These are phyloP conservation scores for Marasmius tenuissimus DNA, from an alignment of 1,284 basidiomycete species.

Conservation along the genomic window DNA sequence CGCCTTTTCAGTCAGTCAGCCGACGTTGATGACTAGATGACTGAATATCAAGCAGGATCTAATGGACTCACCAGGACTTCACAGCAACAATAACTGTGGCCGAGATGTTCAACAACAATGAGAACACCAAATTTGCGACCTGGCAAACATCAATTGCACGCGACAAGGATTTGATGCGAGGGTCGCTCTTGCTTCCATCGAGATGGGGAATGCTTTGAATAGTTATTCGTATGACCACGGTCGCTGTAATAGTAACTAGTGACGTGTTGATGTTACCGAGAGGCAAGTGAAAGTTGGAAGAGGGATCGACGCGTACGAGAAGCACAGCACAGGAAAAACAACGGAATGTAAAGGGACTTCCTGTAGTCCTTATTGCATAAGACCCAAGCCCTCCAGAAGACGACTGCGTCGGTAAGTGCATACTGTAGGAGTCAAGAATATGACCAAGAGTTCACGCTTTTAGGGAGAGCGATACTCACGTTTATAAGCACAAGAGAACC, in stretches of 20 bases:
- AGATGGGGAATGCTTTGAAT: slow-evolving; percentile 4
- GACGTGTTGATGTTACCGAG: background rate
- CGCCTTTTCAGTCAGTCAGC: background rate
- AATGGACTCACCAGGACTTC: slow-evolving; percentile 17
- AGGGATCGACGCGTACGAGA: slow-evolving; percentile 7
- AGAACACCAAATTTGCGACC: slow-evolving; percentile 12
- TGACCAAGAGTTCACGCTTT: background rate
- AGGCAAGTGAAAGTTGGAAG: background rate
- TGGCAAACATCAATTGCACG: slow-evolving; percentile 16
- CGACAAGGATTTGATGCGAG: background rate
- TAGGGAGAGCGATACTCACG: slow-evolving; percentile 4
- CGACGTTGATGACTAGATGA: background rate
- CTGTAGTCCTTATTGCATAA: slow-evolving; percentile 16
- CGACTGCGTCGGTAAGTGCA: slow-evolving; percentile 21
- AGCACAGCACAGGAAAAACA: slow-evolving; percentile 14
- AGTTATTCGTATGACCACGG: slow-evolving; percentile 16
- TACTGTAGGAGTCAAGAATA: slow-evolving; percentile 15
- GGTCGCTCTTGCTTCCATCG: background rate
- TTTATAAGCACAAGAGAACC: slow-evolving; percentile 21
- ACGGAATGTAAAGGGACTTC: slow-evolving; percentile 14
- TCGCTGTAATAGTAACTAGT: slow-evolving; percentile 16
- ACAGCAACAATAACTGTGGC: slow-evolving; percentile 18
- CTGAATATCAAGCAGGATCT: background rate
- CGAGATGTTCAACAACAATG: slow-evolving; percentile 17
- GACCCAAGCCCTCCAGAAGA: slow-evolving; percentile 24